Conservation (phyloP, 2,329 filamentous ascomycete genomes). For the Raffaelea arxii region DNA sequence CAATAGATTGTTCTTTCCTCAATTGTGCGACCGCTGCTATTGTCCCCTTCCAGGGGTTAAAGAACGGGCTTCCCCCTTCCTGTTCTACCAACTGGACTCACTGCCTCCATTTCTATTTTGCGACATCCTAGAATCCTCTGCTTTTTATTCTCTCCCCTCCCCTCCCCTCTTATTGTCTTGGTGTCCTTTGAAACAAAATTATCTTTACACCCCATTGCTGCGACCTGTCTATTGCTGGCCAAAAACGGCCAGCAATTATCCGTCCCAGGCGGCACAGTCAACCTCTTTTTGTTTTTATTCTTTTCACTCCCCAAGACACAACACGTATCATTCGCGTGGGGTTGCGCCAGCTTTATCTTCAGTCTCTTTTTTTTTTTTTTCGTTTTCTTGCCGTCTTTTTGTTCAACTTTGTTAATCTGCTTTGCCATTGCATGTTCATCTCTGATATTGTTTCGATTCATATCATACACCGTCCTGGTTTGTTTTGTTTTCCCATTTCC, state of each 20-base stretch:
- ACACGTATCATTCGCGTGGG: not conserved
- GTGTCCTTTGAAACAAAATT: not conserved
- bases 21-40: too few species aligned
- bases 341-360: not conserved
- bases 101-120: too few species aligned
- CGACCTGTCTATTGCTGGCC: not conserved
- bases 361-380: not conserved
- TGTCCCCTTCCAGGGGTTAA: not conserved
- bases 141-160: not conserved
- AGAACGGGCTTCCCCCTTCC: too few species aligned
- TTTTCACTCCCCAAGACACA: not conserved
- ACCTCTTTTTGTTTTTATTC: not conserved
- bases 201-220: not conserved
- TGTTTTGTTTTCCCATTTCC: too few species aligned
- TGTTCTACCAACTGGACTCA: too few species aligned
- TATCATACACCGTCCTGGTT: too few species aligned
- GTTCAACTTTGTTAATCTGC: too few species aligned
- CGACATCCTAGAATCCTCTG: conserved; percentile 1
- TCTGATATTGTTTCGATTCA: too few species aligned
- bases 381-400: not conserved
- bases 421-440: too few species aligned
- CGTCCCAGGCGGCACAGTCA: too few species aligned
- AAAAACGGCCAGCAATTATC: too few species aligned
- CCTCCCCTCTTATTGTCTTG: not conserved
- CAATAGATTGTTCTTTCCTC: too few species aligned